These are phyloP conservation scores for Arabidopsis hybrid DNA, from an alignment of 441 rosid genomes.

Conservation along the genomic window DNA sequence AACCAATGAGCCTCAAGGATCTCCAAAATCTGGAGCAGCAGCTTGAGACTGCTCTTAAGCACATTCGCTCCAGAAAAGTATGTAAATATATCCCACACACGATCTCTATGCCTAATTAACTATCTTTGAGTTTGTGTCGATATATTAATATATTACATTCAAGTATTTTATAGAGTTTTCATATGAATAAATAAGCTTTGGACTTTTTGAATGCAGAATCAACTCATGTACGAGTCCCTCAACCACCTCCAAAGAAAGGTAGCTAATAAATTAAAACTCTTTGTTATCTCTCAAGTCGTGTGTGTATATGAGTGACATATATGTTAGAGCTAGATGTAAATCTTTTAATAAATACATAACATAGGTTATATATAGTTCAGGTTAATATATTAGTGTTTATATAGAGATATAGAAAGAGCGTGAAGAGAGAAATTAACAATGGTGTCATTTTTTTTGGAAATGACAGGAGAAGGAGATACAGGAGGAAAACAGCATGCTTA, in stretches of 20 bases:
- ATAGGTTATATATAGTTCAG: neutral
- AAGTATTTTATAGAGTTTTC: neutral
- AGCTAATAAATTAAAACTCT: neutral
- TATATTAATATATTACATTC: neutral
- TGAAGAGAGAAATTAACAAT: constrained; percentile 13
- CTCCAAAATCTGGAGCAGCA: constrained; percentile 90
- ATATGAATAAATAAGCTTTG: constrained; percentile 1
- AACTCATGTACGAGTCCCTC: constrained; percentile 78
- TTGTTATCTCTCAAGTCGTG: constrained; percentile 10
- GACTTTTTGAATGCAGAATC: constrained; percentile 61
- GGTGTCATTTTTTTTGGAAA: constrained; percentile 28
- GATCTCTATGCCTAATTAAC: neutral
- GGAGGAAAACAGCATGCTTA: constrained; percentile 81
- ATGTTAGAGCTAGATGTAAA: neutral
- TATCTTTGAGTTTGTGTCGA: constrained; percentile 18
- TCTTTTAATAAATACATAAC: neutral
- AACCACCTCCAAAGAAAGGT: constrained; percentile 83
- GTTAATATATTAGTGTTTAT: neutral
- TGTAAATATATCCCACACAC: neutral
- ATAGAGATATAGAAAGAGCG: neutral
- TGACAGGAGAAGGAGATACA: constrained; percentile 78
- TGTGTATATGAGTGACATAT: neutral
- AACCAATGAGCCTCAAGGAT: constrained; percentile 68
- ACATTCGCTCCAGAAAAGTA: constrained; percentile 79
- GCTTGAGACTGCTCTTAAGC: constrained; percentile 81